Evolutionary conservation across 2,329 filamentous ascomycete species (phyloP).

Genomic region (Phaeosphaeriaceae sp.): DNA sequence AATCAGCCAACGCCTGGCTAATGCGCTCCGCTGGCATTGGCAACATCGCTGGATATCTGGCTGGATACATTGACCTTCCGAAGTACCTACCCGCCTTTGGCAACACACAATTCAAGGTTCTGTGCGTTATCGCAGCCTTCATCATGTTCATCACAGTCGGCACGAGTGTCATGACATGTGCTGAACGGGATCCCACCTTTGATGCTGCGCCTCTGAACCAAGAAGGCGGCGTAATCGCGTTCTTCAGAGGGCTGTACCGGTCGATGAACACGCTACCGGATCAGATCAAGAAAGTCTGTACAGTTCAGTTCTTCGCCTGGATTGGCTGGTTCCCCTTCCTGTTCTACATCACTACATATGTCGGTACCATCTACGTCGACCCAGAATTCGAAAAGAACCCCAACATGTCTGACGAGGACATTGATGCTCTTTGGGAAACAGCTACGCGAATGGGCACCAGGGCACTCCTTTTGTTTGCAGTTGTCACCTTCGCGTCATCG

Average conservation of each 20-base stretch:
- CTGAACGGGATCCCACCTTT: conserved; percentile 80
- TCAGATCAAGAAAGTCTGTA: conserved; percentile 82
- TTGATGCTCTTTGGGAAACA: conserved; percentile 81
- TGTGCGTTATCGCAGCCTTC: conserved; percentile 84
- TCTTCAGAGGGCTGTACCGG: conserved; percentile 79
- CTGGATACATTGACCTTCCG: conserved; percentile 83
- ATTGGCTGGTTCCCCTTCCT: conserved; percentile 95
- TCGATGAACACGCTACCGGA: conserved; percentile 81
- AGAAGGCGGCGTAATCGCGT: conserved; percentile 72
- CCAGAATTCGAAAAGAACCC: conserved; percentile 80
- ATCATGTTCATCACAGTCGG: conserved; percentile 73
- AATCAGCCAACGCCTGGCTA: conserved; percentile 92
- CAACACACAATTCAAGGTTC: conserved; percentile 88
- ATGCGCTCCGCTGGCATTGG: conserved; percentile 85
- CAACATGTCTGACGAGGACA: conserved; percentile 76
- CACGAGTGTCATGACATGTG: conserved; percentile 73
- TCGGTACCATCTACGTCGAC: conserved; percentile 91
- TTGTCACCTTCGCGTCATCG: conserved; percentile 83
- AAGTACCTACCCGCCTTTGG: conserved; percentile 80
- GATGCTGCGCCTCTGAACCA: conserved; percentile 66
- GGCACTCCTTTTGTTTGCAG: conserved; percentile 85
- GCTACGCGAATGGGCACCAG: conserved; percentile 89
- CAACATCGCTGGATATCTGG: conserved; percentile 89
- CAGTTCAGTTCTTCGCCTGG: conserved; percentile 75
- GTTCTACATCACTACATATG: conserved; percentile 94